Conservation (phyloP, 108 stramenopile species). For the Ochromonas danica region DNA sequence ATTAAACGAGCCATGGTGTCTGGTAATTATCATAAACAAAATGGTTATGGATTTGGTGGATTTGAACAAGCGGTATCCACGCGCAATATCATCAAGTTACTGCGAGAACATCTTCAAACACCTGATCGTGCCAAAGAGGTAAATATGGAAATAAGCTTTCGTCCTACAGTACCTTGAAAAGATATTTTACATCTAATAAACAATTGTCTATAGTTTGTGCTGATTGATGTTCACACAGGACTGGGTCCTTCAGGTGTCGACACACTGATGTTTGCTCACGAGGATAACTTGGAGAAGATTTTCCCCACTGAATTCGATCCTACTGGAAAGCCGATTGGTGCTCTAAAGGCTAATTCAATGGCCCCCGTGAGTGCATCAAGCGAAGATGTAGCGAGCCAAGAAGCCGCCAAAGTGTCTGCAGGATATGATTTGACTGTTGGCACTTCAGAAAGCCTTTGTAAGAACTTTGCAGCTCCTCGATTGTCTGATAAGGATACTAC, state of each 20-base stretch:
- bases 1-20: slow-evolving; percentile 26
- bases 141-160: too few relatives aligned
- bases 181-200: too few relatives aligned
- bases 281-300: background rate
- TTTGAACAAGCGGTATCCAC: slow-evolving; percentile 10
- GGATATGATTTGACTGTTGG: slow-evolving; percentile 33
- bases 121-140: background rate
- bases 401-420: background rate
- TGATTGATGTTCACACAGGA: slow-evolving; percentile 34
- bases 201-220: too few relatives aligned
- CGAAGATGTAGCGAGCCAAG: background rate
- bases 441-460: too few relatives aligned
- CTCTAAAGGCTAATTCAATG: background rate
- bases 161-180: too few relatives aligned
- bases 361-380: background rate
- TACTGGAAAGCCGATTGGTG: slow-evolving; percentile 5
- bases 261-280: background rate
- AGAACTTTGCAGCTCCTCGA: too few relatives aligned
- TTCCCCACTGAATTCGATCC: slow-evolving; percentile 8
- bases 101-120: background rate
- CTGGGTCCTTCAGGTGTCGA: slow-evolving; percentile 31
- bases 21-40: slow-evolving; percentile 23
- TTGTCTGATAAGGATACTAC: too few relatives aligned
- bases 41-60: slow-evolving; percentile 17
- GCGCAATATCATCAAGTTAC: slow-evolving; percentile 2